Evolutionary conservation across 1,284 basidiomycete species (phyloP).

Genomic region (Sutorius eximius): DNA sequence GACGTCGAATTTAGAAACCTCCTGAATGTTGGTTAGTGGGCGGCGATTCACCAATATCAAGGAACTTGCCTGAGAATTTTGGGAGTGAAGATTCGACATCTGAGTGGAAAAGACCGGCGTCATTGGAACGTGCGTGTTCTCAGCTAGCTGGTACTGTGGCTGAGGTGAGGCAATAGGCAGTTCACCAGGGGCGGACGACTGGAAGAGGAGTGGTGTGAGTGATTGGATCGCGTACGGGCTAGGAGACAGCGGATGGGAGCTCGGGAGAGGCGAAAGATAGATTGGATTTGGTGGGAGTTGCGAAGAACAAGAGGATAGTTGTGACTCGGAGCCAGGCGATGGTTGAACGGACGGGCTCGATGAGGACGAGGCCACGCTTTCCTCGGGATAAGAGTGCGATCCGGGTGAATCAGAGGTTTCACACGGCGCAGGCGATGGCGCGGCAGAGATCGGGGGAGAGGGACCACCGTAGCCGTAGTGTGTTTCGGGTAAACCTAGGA

Average conservation of each 20-base stretch:
- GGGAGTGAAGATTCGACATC: neutral
- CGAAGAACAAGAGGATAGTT: conserved; percentile 8
- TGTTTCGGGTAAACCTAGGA: conserved; percentile 29
- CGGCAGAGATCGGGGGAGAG: conserved; percentile 44
- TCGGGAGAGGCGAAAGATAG: conserved; percentile 3
- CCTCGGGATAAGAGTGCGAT: neutral
- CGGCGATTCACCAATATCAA: neutral
- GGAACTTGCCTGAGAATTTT: conserved; percentile 14
- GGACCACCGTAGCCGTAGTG: conserved; percentile 36
- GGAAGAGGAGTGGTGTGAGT: conserved; percentile 1
- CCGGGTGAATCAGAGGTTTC: conserved; percentile 12
- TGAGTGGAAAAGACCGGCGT: conserved; percentile 3
- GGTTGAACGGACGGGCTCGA: conserved; percentile 5
- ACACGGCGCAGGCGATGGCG: conserved; percentile 35
- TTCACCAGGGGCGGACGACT: neutral
- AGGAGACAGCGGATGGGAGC: conserved; percentile 12
- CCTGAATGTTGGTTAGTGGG: conserved; percentile 13
- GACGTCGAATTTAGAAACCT: conserved; percentile 15
- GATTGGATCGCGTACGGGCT: conserved; percentile 10
- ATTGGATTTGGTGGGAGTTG: neutral
- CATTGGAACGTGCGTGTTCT: neutral
- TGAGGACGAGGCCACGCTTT: conserved; percentile 8
- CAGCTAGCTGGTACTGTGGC: conserved; percentile 1
- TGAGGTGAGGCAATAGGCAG: neutral
- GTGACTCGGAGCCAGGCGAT: conserved; percentile 14